Evolutionary conservation across 108 stramenopile species (phyloP).

Genomic region (Cyclostephanos tholiformis): DNA sequence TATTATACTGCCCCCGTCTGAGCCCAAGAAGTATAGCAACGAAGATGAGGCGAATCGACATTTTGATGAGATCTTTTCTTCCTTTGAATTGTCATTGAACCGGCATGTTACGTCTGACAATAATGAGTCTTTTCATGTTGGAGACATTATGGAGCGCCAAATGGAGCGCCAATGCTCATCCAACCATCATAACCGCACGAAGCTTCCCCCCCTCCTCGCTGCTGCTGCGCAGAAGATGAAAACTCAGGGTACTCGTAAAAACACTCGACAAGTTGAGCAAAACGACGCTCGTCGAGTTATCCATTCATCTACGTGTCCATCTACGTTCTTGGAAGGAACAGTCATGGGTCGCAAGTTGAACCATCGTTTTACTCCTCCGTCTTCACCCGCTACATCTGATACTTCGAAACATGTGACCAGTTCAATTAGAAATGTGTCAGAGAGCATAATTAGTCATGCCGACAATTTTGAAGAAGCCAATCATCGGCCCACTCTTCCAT

Average conservation of each 20-base stretch:
- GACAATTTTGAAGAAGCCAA: conserved; percentile 12
- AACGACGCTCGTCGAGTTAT: conserved; percentile 7
- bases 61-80: conserved; percentile 45
- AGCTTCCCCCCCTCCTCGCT: background rate
- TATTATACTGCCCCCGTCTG: background rate
- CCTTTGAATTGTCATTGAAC: conserved; percentile 32
- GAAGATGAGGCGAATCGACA: conserved; percentile 40
- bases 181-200: background rate
- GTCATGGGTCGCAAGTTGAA: conserved; percentile 47
- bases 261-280: conserved; percentile 1
- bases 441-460: conserved; percentile 26
- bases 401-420: background rate
- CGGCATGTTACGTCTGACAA: background rate
- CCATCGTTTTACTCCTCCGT: conserved; percentile 6
- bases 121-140: background rate
- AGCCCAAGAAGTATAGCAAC: conserved; percentile 1
- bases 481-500: background rate
- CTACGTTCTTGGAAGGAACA: conserved; percentile 29
- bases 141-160: background rate
- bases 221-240: conserved; percentile 6
- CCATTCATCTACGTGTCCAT: conserved; percentile 10
- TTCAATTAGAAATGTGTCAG: background rate
- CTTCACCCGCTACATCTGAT: background rate
- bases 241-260: background rate
- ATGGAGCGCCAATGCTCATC: background rate